Conservation (phyloP, 371 early-diverging fungal species). For the Dentiscutata heterogama region DNA sequence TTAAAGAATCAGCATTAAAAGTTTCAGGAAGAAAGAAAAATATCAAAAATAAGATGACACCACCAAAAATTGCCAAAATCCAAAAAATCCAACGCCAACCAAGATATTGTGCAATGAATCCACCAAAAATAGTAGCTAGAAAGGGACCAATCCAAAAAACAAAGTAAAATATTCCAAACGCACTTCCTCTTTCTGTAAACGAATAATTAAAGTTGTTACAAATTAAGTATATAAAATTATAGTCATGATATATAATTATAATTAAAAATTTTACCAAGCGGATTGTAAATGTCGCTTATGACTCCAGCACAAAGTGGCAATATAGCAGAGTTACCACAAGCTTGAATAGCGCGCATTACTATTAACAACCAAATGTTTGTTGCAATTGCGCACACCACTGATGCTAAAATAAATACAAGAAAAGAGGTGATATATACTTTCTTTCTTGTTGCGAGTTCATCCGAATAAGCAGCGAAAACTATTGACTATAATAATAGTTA, state of each 20-base stretch:
- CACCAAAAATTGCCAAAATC: conserved; percentile 13
- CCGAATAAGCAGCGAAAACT: conserved; percentile 78
- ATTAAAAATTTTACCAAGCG: background rate
- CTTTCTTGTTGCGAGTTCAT: conserved; percentile 69
- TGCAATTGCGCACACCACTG: conserved; percentile 68
- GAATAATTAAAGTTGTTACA: no score
- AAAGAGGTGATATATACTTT: conserved; percentile 70
- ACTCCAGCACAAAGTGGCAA: conserved; percentile 27
- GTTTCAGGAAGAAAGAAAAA: conserved; percentile 34
- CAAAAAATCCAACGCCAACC: conserved; percentile 42
- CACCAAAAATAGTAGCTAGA: conserved; percentile 24
- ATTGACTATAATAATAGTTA: conserved; percentile 52
- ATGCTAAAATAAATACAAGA: conserved; percentile 65
- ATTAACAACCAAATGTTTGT: conserved; percentile 62
- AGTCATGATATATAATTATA: no score
- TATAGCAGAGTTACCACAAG: conserved; percentile 69
- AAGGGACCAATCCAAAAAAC: conserved; percentile 13
- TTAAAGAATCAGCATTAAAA: background rate
- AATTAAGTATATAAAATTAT: background rate
- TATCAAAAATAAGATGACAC: background rate
- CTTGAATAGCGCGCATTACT: conserved; percentile 72
- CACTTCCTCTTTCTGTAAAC: conserved; percentile 34
- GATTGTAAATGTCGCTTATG: conserved; percentile 31
- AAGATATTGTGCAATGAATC: background rate
- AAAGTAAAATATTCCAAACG: conserved; percentile 32